Base-by-base conservation (phyloP, 2,329 filamentous ascomycete genomes). In the Colletotrichum chlorophyti region DNA sequence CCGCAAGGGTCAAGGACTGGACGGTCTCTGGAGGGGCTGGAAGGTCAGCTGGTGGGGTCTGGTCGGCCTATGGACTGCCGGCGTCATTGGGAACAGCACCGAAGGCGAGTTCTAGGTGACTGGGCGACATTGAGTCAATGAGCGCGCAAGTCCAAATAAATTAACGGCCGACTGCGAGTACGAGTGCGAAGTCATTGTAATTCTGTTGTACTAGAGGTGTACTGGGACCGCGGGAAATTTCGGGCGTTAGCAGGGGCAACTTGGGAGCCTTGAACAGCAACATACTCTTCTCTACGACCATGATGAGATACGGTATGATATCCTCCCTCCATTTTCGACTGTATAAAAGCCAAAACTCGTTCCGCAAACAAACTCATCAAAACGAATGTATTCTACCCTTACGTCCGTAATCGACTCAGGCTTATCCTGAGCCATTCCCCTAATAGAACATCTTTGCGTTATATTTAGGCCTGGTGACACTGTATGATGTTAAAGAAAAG, bases 11-110 rank as follows among this genome's bases (percentile, higher is more conserved):
- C 89, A 91, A 69, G 89, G 89, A 4, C 69, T 88, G 8, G 79
- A 86, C 37, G 89, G 89, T 0, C 76, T 91, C 11, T 90, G 88
- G 82, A 77, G 89, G 27, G 89, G 89, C 1, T 92, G 89, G 88
- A 87, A 90, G 70, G 87, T 91, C 32, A 90, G 87, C 58, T 91
- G 90, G 78, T 91, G 89, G 88, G 89, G 89, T 0, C 72, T 92
- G 6, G 85, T 91, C 10, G 89, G 89, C 8, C 80, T 92, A 9
- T 92, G 89, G 89, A 85, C 86, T 7, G 88, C 88, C 21, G 83
- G 85, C 31, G 80, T 89, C 21, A 73, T 90, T 41, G 84, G 85
- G 9, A 81, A 79, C 37, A 84, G 83, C 21, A 85, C 85, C 27
- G 84, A 86, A 60, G 85, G 83, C 52, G 82, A 86, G 69, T 86